Conservation (phyloP, 306 rosid genomes). For the Hippophae tibetana region DNA sequence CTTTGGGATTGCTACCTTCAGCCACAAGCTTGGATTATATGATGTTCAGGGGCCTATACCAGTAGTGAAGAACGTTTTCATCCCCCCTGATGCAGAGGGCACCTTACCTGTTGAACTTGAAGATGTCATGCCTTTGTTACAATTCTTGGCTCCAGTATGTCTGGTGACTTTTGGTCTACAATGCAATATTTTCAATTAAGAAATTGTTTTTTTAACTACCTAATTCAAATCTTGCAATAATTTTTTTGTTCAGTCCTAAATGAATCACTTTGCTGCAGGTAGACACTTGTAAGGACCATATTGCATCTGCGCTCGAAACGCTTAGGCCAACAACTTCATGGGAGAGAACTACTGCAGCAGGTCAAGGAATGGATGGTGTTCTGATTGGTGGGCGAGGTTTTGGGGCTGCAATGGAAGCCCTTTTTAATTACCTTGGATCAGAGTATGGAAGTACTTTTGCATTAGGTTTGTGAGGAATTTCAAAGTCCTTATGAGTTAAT, state of each 20-base stretch:
- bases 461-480: constrained; percentile 48
- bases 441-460: constrained; percentile 97
- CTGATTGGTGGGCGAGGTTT: constrained; percentile 94
- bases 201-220: constrained; percentile 1
- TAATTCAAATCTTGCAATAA: not conserved
- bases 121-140: constrained; percentile 94
- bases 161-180: not conserved
- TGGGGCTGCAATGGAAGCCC: constrained; percentile 90
- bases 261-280: constrained; percentile 46
- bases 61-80: constrained; percentile 74
- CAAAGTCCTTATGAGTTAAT: constrained; percentile 9
- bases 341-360: constrained; percentile 91
- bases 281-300: constrained; percentile 84
- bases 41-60: constrained; percentile 97
- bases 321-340: constrained; percentile 93
- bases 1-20: constrained; percentile 95
- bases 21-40: constrained; percentile 88
- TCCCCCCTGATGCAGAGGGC: constrained; percentile 76
- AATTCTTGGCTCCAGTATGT: constrained; percentile 97
- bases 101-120: constrained; percentile 68
- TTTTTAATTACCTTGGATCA: constrained; percentile 83
- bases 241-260: constrained; percentile 14
- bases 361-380: constrained; percentile 83
- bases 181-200: constrained; percentile 5
- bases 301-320: constrained; percentile 86